Conservation (phyloP, 371 early-diverging fungal species). For the Saksenaea vasiformis region DNA sequence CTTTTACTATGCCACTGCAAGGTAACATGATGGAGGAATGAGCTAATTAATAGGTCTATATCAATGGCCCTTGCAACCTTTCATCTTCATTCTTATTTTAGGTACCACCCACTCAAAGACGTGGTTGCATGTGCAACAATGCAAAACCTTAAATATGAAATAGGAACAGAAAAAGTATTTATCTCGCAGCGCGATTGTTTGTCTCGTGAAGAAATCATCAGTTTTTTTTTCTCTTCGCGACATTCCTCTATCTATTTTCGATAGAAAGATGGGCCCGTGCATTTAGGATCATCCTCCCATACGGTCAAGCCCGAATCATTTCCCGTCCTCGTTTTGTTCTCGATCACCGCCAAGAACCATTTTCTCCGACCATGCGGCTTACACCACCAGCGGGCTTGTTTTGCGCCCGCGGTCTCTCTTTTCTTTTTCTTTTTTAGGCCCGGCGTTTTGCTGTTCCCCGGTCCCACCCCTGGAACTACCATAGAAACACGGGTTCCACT, state of each 20-base stretch:
- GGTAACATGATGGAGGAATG: not conserved
- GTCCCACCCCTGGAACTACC: conserved; percentile 5
- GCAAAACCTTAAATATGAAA: not conserved
- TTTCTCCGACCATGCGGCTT: conserved; percentile 3
- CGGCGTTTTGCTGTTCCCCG: not conserved
- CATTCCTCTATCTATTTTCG: not conserved
- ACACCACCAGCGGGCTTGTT: conserved; percentile 1
- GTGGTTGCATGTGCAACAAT: conserved; percentile 1
- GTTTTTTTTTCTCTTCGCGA: not conserved
- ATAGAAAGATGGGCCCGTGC: not conserved
- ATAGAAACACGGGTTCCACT: not conserved
- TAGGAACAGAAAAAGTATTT: not conserved
- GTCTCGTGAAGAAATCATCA: conserved; percentile 1
- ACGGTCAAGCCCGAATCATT: not conserved
- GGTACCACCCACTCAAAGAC: conserved; percentile 4
- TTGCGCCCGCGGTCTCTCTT: not conserved
- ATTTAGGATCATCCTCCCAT: not conserved
- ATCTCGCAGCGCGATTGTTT: conserved; percentile 1
- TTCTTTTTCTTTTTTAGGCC: not conserved
- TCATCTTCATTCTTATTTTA: not conserved
- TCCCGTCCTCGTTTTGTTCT: not conserved
- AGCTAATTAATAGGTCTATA: not conserved
- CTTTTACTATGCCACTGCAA: not conserved
- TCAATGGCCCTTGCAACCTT: not conserved
- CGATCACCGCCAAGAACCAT: not conserved